Evolutionary conservation across 208 protist genomes (phyloP), one percentile per base, ranked within the genome.

Genomic region (Crithidia thermophila): DNA sequence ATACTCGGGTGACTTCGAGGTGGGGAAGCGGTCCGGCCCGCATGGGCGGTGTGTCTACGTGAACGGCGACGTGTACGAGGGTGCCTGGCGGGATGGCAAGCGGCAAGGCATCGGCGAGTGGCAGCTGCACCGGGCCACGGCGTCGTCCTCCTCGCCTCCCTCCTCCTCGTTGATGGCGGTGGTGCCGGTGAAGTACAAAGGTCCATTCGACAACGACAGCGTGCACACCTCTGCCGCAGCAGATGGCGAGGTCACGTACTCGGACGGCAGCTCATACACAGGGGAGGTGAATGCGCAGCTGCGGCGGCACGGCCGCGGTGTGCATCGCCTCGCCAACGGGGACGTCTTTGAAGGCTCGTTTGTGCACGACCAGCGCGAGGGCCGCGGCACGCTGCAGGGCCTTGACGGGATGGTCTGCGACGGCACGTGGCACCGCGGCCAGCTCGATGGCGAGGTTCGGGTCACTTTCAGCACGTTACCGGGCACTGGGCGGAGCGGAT

Each of bases 51-150:
- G 87, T 36, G 33, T 61, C n/a, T 94, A 92, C 75, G 63, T 40
- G 5, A 85, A 95, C 75, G 89, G 87, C 5, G 77, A 85, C 59
- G 39, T 79, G 23, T 97, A 97, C 79, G 81, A 84, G 3, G 91
- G 92, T 21, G 9, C 30, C 0, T 98, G 91, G 87, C 36, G 55
- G 25, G 34, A 76, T 16, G 87, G 86, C 18, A 82, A 83, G 65
- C 86, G 81, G 25, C 71, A 93, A 39, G 94, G 90, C 4, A 39
- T 67, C 13, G 92, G 91, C 2, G 82, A 85, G 67, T 76, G 81
- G 47, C 67, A 52, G 43, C 65, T 95, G 40, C 45, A 59, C 36
- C 58, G 51, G 2, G n/a, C n/a, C n/a, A n/a, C n/a, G n/a, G n/a
- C n/a, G n/a, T n/a, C n/a, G n/a, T n/a, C n/a, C n/a, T n/a, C n/a